phyloP scores from a whole-genome alignment of 140 eudicot genomes.

The Flaveria floridana region DNA sequence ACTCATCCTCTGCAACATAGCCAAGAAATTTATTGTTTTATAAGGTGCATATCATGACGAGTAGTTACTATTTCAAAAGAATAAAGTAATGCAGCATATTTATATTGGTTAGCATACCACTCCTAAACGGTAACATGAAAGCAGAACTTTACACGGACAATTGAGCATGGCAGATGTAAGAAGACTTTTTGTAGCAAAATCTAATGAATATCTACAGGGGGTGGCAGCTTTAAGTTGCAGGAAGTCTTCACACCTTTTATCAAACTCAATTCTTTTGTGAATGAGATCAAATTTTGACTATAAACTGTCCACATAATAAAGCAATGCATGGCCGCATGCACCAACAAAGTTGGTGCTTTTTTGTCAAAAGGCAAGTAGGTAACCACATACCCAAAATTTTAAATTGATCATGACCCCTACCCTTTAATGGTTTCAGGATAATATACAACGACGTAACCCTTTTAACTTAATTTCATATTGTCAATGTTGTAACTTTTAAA shows the following conservation, averaged over 20 bases:
- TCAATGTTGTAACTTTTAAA: background rate
- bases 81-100: background rate
- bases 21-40: background rate
- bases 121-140: background rate
- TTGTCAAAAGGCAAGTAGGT: background rate
- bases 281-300: constrained; percentile 5
- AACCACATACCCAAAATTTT: background rate
- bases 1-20: constrained; percentile 59
- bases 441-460: background rate
- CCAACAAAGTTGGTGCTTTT: background rate
- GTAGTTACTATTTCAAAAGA: background rate
- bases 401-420: background rate
- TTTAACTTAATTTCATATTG: background rate
- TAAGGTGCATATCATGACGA: background rate
- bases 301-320: background rate
- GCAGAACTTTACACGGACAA: background rate
- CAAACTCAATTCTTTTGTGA: background rate
- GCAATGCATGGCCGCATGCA: background rate
- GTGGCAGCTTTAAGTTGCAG: too few relatives aligned
- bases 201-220: background rate
- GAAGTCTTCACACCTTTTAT: too few relatives aligned
- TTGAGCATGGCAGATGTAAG: constrained; percentile 1
- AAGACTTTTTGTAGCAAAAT: background rate
- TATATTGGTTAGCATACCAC: background rate
- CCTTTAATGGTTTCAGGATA: background rate